phyloP scores from a whole-genome alignment of 805 yeast genomes.

The Myxozyma lipomycoides region DNA sequence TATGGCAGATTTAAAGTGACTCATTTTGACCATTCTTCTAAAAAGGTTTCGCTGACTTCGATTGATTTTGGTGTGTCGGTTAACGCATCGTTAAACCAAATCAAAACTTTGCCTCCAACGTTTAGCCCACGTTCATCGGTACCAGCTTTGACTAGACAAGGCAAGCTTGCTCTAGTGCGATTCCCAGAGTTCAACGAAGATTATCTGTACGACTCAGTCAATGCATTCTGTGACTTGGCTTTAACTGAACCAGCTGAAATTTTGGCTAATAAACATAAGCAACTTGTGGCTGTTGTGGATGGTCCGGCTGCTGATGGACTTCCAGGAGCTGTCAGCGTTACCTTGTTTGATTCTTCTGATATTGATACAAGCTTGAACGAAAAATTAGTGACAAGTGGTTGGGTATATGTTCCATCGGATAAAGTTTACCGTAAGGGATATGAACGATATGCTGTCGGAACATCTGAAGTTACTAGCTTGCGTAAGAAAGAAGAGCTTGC shows the following conservation, averaged over 20 bases:
- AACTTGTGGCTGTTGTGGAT: slow-evolving; percentile 24
- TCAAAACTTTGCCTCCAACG: slow-evolving; percentile 12
- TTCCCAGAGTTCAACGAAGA: slow-evolving; percentile 24
- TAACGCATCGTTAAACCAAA: slow-evolving; percentile 18
- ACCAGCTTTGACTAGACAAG: slow-evolving; percentile 29
- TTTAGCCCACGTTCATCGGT: slow-evolving; percentile 5
- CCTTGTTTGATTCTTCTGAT: slow-evolving; percentile 21
- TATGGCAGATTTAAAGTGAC: slow-evolving; percentile 21
- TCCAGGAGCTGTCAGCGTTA: slow-evolving; percentile 5
- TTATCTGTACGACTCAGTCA: slow-evolving; percentile 24
- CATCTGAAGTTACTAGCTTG: slow-evolving; percentile 8
- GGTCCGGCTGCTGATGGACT: slow-evolving; percentile 13
- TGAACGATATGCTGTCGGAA: slow-evolving; percentile 8
- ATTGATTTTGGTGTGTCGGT: slow-evolving; percentile 22
- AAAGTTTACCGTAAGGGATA: slow-evolving; percentile 12
- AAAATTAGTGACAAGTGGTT: slow-evolving; percentile 21
- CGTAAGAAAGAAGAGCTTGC: slow-evolving; percentile 52
- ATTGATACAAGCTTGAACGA: slow-evolving; percentile 26
- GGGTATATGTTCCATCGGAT: slow-evolving; percentile 23
- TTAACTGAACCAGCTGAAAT: slow-evolving; percentile 15
- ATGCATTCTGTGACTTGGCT: slow-evolving; percentile 17
- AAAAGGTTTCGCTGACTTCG: slow-evolving; percentile 13
- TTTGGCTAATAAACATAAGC: slow-evolving; percentile 9
- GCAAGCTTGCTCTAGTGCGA: slow-evolving; percentile 17
- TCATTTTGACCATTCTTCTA: slow-evolving; percentile 10